Evolutionary conservation across 1,284 basidiomycete genomes (phyloP).

Genomic region (Fistulina hepatica): DNA sequence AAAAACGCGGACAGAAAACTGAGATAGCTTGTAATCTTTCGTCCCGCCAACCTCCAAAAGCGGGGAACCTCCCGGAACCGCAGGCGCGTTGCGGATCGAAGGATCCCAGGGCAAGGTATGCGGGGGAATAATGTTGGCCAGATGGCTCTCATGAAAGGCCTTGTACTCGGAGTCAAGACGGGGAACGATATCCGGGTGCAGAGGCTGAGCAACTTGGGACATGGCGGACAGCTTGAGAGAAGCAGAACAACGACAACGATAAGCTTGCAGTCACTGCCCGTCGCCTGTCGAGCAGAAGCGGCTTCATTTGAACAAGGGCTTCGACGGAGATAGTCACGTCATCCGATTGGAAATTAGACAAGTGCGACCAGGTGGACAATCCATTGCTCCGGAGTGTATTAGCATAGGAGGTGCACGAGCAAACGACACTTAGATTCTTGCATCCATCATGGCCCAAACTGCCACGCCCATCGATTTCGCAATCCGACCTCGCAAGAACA

Average conservation of each 20-base stretch:
- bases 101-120: constrained; percentile 54
- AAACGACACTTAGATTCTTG: no score
- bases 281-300: no score
- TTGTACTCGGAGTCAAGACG: constrained; percentile 54
- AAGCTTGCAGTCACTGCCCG: not conserved
- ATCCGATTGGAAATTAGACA: no score
- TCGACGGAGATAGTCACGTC: no score
- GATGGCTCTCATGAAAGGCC: constrained; percentile 43
- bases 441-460: constrained; percentile 30
- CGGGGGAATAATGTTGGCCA: constrained; percentile 33
- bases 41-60: constrained; percentile 43
- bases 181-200: constrained; percentile 46
- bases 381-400: no score
- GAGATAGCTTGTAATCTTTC: constrained; percentile 36
- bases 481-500: constrained; percentile 38
- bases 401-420: no score
- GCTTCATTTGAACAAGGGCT: no score
- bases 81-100: constrained; percentile 38
- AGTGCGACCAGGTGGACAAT: no score
- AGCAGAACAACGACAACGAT: not conserved
- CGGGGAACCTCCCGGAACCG: constrained; percentile 44
- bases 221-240: constrained; percentile 4
- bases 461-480: constrained; percentile 37
- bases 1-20: constrained; percentile 43
- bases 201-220: constrained; percentile 28